Evolutionary conservation across 495 filamentous ascomycete species (phyloP).

Genomic region (Hypomontagnella submonticulosa): DNA sequence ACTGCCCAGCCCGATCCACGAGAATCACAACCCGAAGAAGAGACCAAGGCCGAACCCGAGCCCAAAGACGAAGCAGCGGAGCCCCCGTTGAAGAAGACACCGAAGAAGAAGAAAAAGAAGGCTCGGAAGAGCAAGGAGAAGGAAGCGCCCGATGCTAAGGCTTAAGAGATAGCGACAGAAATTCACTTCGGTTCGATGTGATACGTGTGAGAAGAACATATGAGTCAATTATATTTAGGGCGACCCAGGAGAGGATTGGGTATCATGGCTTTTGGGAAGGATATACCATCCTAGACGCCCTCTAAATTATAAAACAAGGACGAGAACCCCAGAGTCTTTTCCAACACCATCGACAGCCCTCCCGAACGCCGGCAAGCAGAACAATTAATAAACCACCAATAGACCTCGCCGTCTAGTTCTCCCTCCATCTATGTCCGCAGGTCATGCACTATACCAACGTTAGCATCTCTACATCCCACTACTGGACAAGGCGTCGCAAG

Average conservation of each 20-base stretch:
- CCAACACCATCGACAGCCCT: conserved; percentile 31
- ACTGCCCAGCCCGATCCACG: background rate
- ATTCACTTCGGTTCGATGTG: too few relatives aligned
- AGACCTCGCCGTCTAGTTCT: conserved; percentile 53
- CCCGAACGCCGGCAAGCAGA: conserved; percentile 35
- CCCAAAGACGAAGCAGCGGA: too few relatives aligned
- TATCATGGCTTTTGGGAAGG: conserved; percentile 34
- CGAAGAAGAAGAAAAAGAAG: conserved; percentile 1
- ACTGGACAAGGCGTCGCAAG: background rate
- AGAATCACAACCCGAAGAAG: too few relatives aligned
- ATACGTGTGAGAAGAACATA: too few relatives aligned
- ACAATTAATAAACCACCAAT: conserved; percentile 15
- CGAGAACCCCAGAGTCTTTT: conserved; percentile 36
- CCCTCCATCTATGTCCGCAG: conserved; percentile 67
- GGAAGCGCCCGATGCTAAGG: too few relatives aligned
- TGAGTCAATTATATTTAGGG: background rate
- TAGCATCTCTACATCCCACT: conserved; percentile 19
- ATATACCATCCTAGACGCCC: background rate
- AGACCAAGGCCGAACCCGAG: too few relatives aligned
- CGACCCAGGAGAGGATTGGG: conserved; percentile 14
- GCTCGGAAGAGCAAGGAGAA: too few relatives aligned
- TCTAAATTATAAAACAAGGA: conserved; percentile 21
- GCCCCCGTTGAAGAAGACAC: background rate
- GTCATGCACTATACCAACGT: conserved; percentile 63
- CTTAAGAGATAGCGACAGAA: too few relatives aligned